Base-by-base conservation (phyloP, 305 asterid species). In the Rubia tinctorum region DNA sequence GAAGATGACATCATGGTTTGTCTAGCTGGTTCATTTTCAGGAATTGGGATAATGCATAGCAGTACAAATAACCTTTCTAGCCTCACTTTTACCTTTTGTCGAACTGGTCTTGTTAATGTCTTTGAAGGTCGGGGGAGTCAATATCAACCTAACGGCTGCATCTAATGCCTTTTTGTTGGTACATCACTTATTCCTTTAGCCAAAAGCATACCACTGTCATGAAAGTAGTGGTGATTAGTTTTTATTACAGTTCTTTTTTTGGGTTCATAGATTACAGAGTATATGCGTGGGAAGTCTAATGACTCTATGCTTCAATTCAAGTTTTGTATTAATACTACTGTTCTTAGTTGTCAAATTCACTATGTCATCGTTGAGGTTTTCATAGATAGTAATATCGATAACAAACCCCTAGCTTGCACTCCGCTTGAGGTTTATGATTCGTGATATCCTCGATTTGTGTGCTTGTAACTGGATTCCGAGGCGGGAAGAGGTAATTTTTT, bases 91-190 rank as follows among this genome's bases (percentile, higher is more conserved):
- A 30, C 51, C 72, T 75, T 43, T 45, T 20, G 42, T 51, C n/a
- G 45, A 66, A 53, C 82, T 91, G 97, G 97, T 94, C 76, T 74
- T 95, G 79, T 91, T 95, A 70, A 92, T 95, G 98, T 95, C 99
- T 49, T 84, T 95, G 79, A 95, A 95, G 86, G 98, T 97, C 68
- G 99, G 99, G 75, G 99, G 99, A 66, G 99, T 95, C 75, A 98
- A 98, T 76, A 89, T 95, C 69, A 95, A 95, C 81, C 90, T 95
- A 68, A 95, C 99, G 10, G 96, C 96, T 69, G 99, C 99, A 68
- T 90, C 97, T 45, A 90, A 85, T 86, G 99, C 99, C 68, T 95
- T 92, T 84, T 88, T 95, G 68, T 77, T 95, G 99, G 98, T 94
- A 87, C 62, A 78, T 37, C 43, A 69, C 74, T 68, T 51, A 22